Base-by-base conservation (phyloP, 495 filamentous ascomycete species). In the Amorphotheca resinae region DNA sequence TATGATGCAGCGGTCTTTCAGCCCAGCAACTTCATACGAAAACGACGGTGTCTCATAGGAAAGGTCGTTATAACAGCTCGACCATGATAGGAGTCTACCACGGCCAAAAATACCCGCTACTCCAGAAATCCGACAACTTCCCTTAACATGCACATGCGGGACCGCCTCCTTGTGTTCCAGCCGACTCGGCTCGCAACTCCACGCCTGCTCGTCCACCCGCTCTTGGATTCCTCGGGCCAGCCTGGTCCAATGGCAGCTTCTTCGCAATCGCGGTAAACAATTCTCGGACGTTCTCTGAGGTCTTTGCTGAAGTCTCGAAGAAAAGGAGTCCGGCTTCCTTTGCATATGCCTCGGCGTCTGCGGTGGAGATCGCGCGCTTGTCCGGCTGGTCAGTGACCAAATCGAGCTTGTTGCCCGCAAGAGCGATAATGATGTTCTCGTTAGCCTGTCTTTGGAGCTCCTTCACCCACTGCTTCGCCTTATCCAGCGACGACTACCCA, bases 401-500 rank as follows among this genome's bases (percentile, higher is more conserved):
- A 73, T 98, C 91, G 49, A 93, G 65, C 68, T 98, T 98, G 73
- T 98, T 98, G 34, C 91, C 91, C 22, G 93, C 91, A 18, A 98
- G 74, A 22, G 91, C 91, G 61, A 98, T 98, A 55, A 98, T 86
- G 62, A 98, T 96, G 63, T 96, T 96, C 65, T 96, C 91, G 66
- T 96, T 96, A 31, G 93, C 93, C 69, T 98, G 91, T 46, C 91
- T 77, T 64, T 98, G 93, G 26, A 98, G 76, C 57, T 98, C 93
- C 64, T 96, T 96, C n/a, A 98, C 87, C 91, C 91, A 98, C 22
- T 87, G 79, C 61, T 98, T 98, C 44, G 91, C 91, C 69, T 98
- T 98, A 65, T 98, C 91, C 44, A 98, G 69, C 4, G 93, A 96
- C 47, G 86, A 74, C 91, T 98, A 57, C 31, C 4, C 3, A 36